phyloP scores from a whole-genome alignment of 2,329 filamentous ascomycete species.

The Ophiocordyceps robertsii region DNA sequence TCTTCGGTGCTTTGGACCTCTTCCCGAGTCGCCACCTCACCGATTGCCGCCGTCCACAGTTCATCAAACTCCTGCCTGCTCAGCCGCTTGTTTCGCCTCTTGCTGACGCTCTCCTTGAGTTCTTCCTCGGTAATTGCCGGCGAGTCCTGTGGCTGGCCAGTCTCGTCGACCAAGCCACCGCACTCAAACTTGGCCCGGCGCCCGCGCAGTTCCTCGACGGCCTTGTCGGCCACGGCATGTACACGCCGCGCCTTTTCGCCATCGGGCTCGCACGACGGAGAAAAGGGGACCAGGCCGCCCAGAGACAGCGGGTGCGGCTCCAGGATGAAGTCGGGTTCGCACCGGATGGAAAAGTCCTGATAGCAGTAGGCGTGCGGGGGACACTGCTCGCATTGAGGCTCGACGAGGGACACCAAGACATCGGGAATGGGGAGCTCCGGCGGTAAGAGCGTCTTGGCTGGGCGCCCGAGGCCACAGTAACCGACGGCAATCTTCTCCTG shows the following conservation, averaged over 20 bases:
- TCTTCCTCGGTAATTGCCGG: slow-evolving; percentile 54
- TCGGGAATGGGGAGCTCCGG: slow-evolving; percentile 49
- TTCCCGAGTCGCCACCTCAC: slow-evolving; percentile 52
- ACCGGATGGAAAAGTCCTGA: slow-evolving; percentile 60
- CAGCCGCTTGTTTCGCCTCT: slow-evolving; percentile 71
- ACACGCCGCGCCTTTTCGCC: slow-evolving; percentile 82
- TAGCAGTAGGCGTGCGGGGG: slow-evolving; percentile 86
- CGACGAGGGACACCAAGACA: slow-evolving; percentile 53
- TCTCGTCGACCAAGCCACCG: slow-evolving; percentile 52
- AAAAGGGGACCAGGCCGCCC: slow-evolving; percentile 66
- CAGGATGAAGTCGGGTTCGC: slow-evolving; percentile 77
- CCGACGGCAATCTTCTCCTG: slow-evolving; percentile 95
- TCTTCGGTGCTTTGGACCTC: slow-evolving; percentile 36
- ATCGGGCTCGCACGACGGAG: slow-evolving; percentile 89
- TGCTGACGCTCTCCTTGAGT: slow-evolving; percentile 62
- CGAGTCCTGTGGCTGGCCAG: slow-evolving; percentile 43
- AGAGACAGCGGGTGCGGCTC: slow-evolving; percentile 74
- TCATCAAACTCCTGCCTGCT: slow-evolving; percentile 84
- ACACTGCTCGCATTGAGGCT: slow-evolving; percentile 79
- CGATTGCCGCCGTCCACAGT: slow-evolving; percentile 62
- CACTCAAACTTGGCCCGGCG: slow-evolving; percentile 85
- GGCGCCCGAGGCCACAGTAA: slow-evolving; percentile 75
- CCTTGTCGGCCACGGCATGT: slow-evolving; percentile 75
- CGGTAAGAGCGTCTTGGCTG: slow-evolving; percentile 37
- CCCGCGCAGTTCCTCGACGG: slow-evolving; percentile 74